These are phyloP conservation scores for Immersiella caudata DNA, from an alignment of 495 filamentous ascomycete genomes.

Conservation along the genomic window DNA sequence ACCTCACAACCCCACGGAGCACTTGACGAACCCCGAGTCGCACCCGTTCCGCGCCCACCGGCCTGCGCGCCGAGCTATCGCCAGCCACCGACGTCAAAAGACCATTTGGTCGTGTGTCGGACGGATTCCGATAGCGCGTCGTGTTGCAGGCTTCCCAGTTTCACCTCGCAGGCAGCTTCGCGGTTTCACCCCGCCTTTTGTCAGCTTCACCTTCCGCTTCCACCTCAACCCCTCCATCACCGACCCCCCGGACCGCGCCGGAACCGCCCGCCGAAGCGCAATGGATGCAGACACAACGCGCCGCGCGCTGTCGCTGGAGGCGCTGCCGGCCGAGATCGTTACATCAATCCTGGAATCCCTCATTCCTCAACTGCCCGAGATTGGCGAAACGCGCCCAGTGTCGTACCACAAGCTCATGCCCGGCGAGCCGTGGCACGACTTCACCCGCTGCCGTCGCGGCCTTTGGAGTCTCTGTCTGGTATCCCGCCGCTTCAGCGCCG, in stretches of 20 bases:
- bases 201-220: neutral
- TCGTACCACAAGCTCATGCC: slow-evolving; percentile 32
- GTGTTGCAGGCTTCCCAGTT: no score
- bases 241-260: neutral
- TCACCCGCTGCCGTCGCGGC: slow-evolving; percentile 35
- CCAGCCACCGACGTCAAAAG: no score
- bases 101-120: no score
- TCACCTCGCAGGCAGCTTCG: no score
- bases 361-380: slow-evolving; percentile 31
- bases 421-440: slow-evolving; percentile 39
- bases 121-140: no score
- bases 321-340: slow-evolving; percentile 34
- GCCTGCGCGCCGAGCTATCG: no score
- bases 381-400: slow-evolving; percentile 38
- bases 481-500: slow-evolving; percentile 22
- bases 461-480: slow-evolving; percentile 32
- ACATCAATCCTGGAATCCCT: slow-evolving; percentile 30
- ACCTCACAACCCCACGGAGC: no score
- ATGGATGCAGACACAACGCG: neutral
- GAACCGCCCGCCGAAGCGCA: neutral
- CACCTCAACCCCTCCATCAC: neutral
- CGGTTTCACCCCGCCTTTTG: no score
- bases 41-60: no score
- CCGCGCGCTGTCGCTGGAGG: slow-evolving; percentile 13
- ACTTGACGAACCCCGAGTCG: no score